Conservation (phyloP, 108 stramenopile species). For the Aurantiochytrium sp. region DNA sequence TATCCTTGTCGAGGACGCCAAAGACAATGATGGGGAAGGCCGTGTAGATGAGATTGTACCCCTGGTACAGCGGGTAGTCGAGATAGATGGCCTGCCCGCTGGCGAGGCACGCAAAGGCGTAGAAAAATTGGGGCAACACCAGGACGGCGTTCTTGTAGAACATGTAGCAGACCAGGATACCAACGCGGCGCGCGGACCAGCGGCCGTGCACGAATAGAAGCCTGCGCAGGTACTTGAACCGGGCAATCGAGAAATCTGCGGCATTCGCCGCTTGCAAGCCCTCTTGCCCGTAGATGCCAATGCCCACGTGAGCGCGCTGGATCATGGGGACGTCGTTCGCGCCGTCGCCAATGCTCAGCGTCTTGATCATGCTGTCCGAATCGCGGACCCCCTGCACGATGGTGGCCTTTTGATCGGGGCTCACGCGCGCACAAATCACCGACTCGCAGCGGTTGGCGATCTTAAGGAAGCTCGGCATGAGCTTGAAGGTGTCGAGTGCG, state of each 20-base stretch:
- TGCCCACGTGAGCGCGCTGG: constrained; percentile 37
- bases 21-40: constrained; percentile 48
- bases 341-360: constrained; percentile 60
- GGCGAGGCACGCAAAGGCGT: constrained; percentile 44
- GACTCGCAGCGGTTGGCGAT: constrained; percentile 44
- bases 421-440: constrained; percentile 50
- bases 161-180: constrained; percentile 52
- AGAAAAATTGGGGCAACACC: constrained; percentile 57
- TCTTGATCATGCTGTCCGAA: constrained; percentile 27
- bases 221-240: constrained; percentile 49
- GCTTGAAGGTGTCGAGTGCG: constrained; percentile 63
- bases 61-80: constrained; percentile 42
- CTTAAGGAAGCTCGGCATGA: neutral
- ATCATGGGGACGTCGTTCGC: constrained; percentile 64
- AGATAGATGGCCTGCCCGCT: constrained; percentile 52
- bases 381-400: constrained; percentile 51
- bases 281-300: constrained; percentile 43
- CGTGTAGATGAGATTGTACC: constrained; percentile 51
- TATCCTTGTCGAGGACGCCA: constrained; percentile 48
- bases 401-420: constrained; percentile 53
- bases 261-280: constrained; percentile 52
- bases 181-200: constrained; percentile 53
- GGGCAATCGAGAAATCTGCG: constrained; percentile 56
- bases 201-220: constrained; percentile 59
- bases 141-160: constrained; percentile 64